Evolutionary conservation across 768 basidiomycete species (phyloP), one percentile per base, ranked within the genome.

Genomic region (Phallus indusiatus): DNA sequence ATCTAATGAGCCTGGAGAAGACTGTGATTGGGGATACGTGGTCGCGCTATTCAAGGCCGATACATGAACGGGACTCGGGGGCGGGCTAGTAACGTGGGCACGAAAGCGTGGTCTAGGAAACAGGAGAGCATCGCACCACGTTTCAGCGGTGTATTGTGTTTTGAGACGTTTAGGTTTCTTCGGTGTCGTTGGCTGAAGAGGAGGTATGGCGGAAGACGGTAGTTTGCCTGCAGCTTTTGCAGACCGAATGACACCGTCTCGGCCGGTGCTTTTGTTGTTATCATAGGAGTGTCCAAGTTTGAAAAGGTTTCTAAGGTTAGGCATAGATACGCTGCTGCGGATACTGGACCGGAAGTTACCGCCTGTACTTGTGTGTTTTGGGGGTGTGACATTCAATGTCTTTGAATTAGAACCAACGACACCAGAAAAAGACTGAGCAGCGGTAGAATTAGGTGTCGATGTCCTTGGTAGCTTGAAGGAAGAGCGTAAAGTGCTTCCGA

Each of bases 71-170:
- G 80, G 82, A 47, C 75, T 78, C 6, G 63, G 72, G 11, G 79
- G 80, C 0, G 83, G 80, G 61, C 79, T 81, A 55, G 81, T 50
- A 28, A 60, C 52, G 50, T 63, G 62, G 17, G 62, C 62, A 66
- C 78, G 81, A 64, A 91, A 79, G 54, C 87, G 76, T 12, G 89
- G 89, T 1, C 86, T 80, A 2, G 89, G 89, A 58, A 90, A 84
- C 22, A 90, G 69, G 9, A 90, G 65, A 0, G 87, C 88, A 62
- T 90, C 87, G 70, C 88, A 91, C 86, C 88, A 89, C 17, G 84
- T 83, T 71, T 90, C 86, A 0, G 86, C 80, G 1, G 83, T 80
- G 1, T 51, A 61, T 33, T 56, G 55, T 3, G 55, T 49, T 46
- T 56, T 56, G 17, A 24, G 21, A 18, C 17, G 16, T 47, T 47